Percentiles rank a stretch among this genome's conserved stretches.
phyloP scores from a whole-genome alignment of 2,329 filamentous ascomycete genomes.

The Penicillium hesseltinei region DNA sequence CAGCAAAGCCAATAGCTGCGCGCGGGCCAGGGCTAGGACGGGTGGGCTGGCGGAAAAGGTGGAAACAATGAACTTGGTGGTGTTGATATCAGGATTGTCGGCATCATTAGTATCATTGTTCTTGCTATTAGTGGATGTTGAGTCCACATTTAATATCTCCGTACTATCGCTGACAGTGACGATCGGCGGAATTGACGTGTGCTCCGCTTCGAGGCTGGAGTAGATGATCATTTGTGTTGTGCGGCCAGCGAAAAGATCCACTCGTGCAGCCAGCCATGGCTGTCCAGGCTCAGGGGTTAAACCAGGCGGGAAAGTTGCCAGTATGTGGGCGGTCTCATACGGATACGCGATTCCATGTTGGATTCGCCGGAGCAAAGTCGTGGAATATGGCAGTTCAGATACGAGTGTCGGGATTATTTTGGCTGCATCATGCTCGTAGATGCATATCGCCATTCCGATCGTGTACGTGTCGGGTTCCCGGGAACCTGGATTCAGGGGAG shows the following conservation, averaged over 20 bases:
- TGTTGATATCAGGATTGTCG: neutral
- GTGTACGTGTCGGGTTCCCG: neutral
- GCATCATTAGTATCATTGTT: neutral
- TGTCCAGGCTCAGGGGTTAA: conserved; percentile 9
- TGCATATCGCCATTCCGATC: conserved; percentile 3
- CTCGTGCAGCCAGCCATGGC: conserved; percentile 43
- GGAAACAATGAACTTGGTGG: conserved; percentile 9
- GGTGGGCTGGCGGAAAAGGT: conserved; percentile 13
- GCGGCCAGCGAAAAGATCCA: conserved; percentile 40
- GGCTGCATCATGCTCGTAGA: conserved; percentile 21
- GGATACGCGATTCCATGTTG: conserved; percentile 37
- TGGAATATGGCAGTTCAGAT: conserved; percentile 38
- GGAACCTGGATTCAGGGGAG: conserved; percentile 1
- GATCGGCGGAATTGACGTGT: conserved; percentile 22
- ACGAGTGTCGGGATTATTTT: conserved; percentile 30
- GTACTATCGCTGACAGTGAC: conserved; percentile 5
- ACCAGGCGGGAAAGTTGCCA: conserved; percentile 34
- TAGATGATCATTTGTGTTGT: conserved; percentile 46
- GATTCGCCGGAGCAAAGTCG: conserved; percentile 39
- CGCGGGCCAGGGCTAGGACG: conserved; percentile 17
- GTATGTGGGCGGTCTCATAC: conserved; percentile 32
- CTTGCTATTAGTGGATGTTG: conserved; percentile 4
- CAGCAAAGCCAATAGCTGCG: conserved; percentile 32
- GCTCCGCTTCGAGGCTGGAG: conserved; percentile 39
- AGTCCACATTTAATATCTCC: conserved; percentile 6